Evolutionary conservation across 345 rosid species (phyloP), one percentile per base, ranked within the genome.

Genomic region (Melaleuca alternifolia): DNA sequence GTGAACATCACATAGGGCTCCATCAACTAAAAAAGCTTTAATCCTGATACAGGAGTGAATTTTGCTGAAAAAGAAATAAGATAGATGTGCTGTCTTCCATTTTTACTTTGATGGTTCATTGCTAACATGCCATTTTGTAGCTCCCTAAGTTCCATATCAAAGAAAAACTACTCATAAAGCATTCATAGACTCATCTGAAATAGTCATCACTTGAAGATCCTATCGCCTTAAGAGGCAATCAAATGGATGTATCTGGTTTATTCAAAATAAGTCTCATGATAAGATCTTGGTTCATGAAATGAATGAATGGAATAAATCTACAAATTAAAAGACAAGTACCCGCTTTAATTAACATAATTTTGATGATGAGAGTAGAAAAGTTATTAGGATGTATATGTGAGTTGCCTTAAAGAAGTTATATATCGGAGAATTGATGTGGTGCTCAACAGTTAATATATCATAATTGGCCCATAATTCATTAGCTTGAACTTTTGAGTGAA

Each of bases 121-220:
- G 65, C 65, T 15, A 30, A 57, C 5, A 11, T 57, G 11, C 11
- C 65, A 11, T 57, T 11, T 57, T 26, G 28, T 11, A 10, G 65
- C 28, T 3, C 30, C 30, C 65, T 30, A 10, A 26, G 30, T 57
- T 24, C 30, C 28, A 11, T 57, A 57, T 57, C 7, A 5, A 57
- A 26, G 30, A 57, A 15, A 11, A 26, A 57, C 37, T 13, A 20
- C 75, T 61, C 75, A 28, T 61, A 61, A 61, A 61, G 0, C 37
- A n/a, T 61, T 61, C 71, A 2, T 57, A 0, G 30, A 57, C 86
- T 33, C 92, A 88, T 82, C 24, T 85, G 13, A 54, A 57, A 85
- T 89, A 41, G 87, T 30, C 83, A 46, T 82, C 57, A 41, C 90
- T 90, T 37, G 62, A 84, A 1, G 91, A 85, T 76, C 93, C 87